Conservation (phyloP, 2,329 filamentous ascomycete genomes). For the Penicillium oxalicum region DNA sequence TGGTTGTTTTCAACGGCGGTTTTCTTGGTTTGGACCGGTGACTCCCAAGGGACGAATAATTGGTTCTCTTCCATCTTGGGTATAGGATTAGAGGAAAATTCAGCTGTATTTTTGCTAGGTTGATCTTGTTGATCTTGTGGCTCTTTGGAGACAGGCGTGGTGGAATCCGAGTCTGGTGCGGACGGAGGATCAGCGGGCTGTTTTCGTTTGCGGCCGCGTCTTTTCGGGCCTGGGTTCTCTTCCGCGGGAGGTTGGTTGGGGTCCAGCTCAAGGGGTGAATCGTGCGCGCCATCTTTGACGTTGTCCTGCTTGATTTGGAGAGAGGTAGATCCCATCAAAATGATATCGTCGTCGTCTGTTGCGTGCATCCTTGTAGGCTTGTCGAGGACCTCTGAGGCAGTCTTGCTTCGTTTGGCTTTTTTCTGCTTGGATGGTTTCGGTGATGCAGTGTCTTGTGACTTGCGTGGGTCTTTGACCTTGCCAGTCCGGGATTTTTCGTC, state of each 20-base stretch:
- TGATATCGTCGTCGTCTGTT: conserved; percentile 35
- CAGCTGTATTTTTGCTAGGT: too few relatives aligned
- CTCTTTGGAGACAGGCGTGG: background rate
- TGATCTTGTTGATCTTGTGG: background rate
- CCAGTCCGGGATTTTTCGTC: background rate
- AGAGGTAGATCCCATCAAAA: conserved; percentile 35
- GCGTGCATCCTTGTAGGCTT: conserved; percentile 14
- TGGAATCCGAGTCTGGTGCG: background rate
- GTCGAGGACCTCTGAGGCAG: conserved; percentile 30
- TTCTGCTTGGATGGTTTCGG: conserved; percentile 36
- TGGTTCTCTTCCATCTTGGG: too few relatives aligned
- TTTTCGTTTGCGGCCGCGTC: conserved; percentile 41
- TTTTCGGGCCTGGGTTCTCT: conserved; percentile 30
- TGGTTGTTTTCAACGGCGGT: too few relatives aligned
- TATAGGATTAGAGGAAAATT: too few relatives aligned
- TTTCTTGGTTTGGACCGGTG: too few relatives aligned
- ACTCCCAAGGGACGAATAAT: too few relatives aligned
- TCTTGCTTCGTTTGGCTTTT: conserved; percentile 42
- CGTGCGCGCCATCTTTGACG: background rate
- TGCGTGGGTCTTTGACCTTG: background rate
- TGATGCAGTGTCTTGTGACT: background rate
- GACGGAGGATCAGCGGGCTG: conserved; percentile 21
- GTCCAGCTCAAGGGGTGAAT: background rate
- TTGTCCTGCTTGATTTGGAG: conserved; percentile 2
- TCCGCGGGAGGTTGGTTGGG: background rate